These are phyloP conservation scores for Lasiodiplodia citricola DNA, from an alignment of 2,329 filamentous ascomycete genomes.

Conservation along the genomic window DNA sequence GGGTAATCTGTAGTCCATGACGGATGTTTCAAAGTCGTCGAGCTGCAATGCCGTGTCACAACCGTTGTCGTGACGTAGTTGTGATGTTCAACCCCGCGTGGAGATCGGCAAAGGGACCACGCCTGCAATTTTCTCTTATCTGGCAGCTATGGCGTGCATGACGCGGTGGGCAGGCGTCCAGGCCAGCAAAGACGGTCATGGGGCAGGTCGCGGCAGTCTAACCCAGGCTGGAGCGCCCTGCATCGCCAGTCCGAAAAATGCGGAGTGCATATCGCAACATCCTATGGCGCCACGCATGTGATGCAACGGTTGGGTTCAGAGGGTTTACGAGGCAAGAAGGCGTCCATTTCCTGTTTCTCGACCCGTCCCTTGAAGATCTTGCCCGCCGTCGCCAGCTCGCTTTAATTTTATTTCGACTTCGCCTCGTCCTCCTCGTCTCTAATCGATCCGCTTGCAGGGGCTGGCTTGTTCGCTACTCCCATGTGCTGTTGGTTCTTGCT, in stretches of 20 bases:
- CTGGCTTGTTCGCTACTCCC: background rate
- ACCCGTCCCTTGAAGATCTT: background rate
- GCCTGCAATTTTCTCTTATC: background rate
- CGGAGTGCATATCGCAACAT: slow-evolving; percentile 17
- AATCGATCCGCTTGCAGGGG: background rate
- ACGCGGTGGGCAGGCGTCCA: background rate
- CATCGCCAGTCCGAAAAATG: background rate
- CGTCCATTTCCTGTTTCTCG: background rate
- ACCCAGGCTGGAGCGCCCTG: background rate
- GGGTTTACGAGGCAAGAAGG: background rate
- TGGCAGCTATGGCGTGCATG: slow-evolving; percentile 5
- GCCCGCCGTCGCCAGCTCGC: background rate
- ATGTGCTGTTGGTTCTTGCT: background rate
- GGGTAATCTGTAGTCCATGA: too few species aligned
- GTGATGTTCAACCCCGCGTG: background rate
- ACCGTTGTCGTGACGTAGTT: background rate
- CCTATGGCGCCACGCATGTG: slow-evolving; percentile 21
- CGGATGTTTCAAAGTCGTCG: too few species aligned
- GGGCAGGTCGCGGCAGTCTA: background rate
- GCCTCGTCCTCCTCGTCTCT: background rate
- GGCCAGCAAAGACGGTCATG: background rate
- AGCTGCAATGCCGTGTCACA: background rate
- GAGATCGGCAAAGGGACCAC: background rate
- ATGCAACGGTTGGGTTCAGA: background rate
- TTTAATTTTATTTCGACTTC: background rate